Evolutionary conservation across 2,329 filamentous ascomycete genomes (phyloP), one percentile per base, ranked within the genome.

Genomic region (Fusarium sp.): DNA sequence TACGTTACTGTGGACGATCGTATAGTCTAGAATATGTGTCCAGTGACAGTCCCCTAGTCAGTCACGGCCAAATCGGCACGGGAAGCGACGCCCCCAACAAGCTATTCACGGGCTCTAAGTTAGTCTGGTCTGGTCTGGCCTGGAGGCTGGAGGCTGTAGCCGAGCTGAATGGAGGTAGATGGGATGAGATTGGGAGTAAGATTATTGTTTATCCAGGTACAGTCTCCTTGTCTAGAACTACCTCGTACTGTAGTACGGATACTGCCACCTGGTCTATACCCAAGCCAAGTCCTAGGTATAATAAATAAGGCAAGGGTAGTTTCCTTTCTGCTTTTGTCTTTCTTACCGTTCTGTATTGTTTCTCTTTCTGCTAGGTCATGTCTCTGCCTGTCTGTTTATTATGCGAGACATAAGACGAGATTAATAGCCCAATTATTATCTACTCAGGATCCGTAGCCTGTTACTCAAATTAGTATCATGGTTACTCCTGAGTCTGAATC

Each of bases 1-100:
- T 31, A 31, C 30, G 16, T 34, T 50, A n/a, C 28, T 37, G 48
- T 50, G 25, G 31, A 39, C 18, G 30, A 16, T 23, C 46, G 31
- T 34, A 26, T 51, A 62, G 28, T 45, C 49, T 43, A 46, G 57
- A 64, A 58, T 65, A 67, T 65, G 65, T 65, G 65, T 67, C 52
- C 61, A 53, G 39, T 45, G 37, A 41, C 25, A 43, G n/a, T 52
- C 48, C 58, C 58, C 48, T 31, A 50, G 48, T 49, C 58, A 63
- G 30, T 44, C 53, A 50, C 67, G 62, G 67, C 61, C 64, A 66
- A 67, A 41, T 63, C 67, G 67, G 67, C 67, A 70, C 62, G 62
- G 58, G 44, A 67, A 51, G 53, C 53, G 49, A 44, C 62, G 57
- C 62, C 64, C 49, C 67, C 66, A 69, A 70, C 57, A 66, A 59